Base-by-base conservation (phyloP, 2,329 filamentous ascomycete genomes). In the Colletotrichum viniferum region DNA sequence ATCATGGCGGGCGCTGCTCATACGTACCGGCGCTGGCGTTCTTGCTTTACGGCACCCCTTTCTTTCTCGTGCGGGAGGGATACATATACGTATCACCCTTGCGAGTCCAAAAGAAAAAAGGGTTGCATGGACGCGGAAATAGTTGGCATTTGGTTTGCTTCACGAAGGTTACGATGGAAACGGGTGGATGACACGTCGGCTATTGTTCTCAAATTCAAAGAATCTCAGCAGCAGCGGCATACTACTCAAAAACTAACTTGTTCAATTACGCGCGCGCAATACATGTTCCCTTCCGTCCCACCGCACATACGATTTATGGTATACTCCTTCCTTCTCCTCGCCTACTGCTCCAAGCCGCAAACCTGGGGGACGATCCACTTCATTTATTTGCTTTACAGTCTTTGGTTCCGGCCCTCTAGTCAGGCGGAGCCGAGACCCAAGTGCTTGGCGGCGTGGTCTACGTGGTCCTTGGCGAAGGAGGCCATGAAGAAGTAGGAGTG, bases 401-500 rank as follows among this genome's bases (percentile, higher is more conserved):
- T 76, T 48, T 65, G 55, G 13, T 26, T 64, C 69, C 63, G 70
- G 18, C 64, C 69, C 34, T 76, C 28, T 56, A 76, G 73, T 76
- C 73, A 76, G 58, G 64, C 69, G 48, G 72, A 74, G 10, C 78
- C 82, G 60, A 85, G 80, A 24, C 83, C 83, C 71, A 98, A 87
- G 83, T 95, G 93, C 88, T 97, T 98, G 78, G 96, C 96, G 76
- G 96, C 96, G 86, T 97, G 95, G 81, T 95, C 93, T 79, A 98
- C 90, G 85, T 99, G 97, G 80, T 98, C 96, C 81, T 95, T 93
- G 58, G 94, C 91, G 83, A 99, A 99, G 18, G 92, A 92, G 43
- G 96, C 93, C 88, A 99, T 97, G 86, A 98, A 98, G 86, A 92
- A 99, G 87, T 99, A 99, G 77, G 95, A 98, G 87, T 99, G 97